Conservation (phyloP, 2,329 filamentous ascomycete species). For the Myriangium duriaei region DNA sequence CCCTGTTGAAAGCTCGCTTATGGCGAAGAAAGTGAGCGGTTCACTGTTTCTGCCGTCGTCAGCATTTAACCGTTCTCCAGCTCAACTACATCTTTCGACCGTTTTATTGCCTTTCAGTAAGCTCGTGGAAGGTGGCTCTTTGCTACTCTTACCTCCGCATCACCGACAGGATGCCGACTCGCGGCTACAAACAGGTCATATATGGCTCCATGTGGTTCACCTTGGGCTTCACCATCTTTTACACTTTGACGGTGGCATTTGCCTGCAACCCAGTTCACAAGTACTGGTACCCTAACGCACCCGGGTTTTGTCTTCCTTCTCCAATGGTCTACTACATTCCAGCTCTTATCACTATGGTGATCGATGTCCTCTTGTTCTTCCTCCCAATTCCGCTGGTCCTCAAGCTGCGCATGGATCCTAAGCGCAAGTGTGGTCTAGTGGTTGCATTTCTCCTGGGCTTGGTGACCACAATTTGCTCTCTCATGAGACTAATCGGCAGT, state of each 20-base stretch:
- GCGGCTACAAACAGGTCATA: slow-evolving; percentile 5
- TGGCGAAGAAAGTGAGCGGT: slow-evolving; percentile 3
- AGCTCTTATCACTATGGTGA: slow-evolving; percentile 8
- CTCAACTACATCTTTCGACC: slow-evolving; percentile 8
- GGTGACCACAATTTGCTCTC: slow-evolving; percentile 7
- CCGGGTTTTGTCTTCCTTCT: slow-evolving; percentile 6
- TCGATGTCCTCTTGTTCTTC: slow-evolving; percentile 8
- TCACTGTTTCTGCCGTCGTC: neutral
- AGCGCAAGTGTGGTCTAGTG: slow-evolving; percentile 8
- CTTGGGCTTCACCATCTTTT: slow-evolving; percentile 5
- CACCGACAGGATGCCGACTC: slow-evolving; percentile 1
- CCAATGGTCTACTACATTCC: slow-evolving; percentile 6
- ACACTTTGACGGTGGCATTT: slow-evolving; percentile 8
- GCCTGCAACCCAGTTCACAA: slow-evolving; percentile 7
- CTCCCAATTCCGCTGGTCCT: slow-evolving; percentile 8
- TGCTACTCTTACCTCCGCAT: slow-evolving; percentile 8
- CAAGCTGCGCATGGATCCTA: slow-evolving; percentile 7
- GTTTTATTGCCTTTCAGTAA: slow-evolving; percentile 8
- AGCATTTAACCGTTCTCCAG: neutral
- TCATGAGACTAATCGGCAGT: slow-evolving; percentile 5
- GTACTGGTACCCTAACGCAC: slow-evolving; percentile 2
- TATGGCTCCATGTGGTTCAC: slow-evolving; percentile 3
- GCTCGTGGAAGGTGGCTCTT: slow-evolving; percentile 8
- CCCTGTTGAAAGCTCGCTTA: neutral
- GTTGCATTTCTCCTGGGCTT: slow-evolving; percentile 8